A percentile compares a stretch with the other conserved stretches of the same genome.
Evolutionary conservation across 169 alveolate genomes (phyloP).

Genomic region (Plasmodium berghei): DNA sequence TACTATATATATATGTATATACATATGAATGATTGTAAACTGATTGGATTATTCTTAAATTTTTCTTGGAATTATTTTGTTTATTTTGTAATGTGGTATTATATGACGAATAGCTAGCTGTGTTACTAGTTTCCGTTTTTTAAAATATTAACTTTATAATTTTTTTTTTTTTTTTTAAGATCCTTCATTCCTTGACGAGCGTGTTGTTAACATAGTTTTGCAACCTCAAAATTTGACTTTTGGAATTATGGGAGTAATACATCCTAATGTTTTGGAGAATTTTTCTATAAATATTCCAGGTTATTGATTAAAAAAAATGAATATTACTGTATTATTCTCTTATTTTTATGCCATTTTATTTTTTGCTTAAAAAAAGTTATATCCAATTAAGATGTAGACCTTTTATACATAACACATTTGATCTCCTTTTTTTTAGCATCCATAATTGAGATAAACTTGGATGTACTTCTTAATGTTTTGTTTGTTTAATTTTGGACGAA

Average conservation of each 20-base stretch:
- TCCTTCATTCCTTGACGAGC: conserved; percentile 54
- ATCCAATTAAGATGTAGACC: background rate
- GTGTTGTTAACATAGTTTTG: conserved; percentile 58
- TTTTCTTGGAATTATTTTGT: too few species aligned
- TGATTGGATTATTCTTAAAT: too few species aligned
- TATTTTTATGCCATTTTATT: background rate
- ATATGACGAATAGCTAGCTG: too few species aligned
- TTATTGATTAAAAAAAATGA: background rate
- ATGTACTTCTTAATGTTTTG: conserved; percentile 29
- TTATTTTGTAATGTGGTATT: too few species aligned
- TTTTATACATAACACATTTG: background rate
- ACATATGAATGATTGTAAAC: too few species aligned
- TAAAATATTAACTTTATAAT: background rate
- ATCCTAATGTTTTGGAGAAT: conserved; percentile 94
- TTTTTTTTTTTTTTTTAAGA: conserved; percentile 25
- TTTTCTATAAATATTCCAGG: conserved; percentile 80
- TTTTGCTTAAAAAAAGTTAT: background rate
- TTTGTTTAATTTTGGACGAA: too few species aligned
- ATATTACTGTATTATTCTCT: background rate
- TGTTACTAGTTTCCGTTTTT: background rate
- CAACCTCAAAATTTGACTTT: conserved; percentile 74
- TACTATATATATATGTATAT: too few species aligned
- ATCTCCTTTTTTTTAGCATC: conserved; percentile 23
- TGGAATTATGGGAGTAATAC: conserved; percentile 95
- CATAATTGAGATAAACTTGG: conserved; percentile 41